phyloP scores from a whole-genome alignment of 495 filamentous ascomycete species.

The Neurospora discreta region DNA sequence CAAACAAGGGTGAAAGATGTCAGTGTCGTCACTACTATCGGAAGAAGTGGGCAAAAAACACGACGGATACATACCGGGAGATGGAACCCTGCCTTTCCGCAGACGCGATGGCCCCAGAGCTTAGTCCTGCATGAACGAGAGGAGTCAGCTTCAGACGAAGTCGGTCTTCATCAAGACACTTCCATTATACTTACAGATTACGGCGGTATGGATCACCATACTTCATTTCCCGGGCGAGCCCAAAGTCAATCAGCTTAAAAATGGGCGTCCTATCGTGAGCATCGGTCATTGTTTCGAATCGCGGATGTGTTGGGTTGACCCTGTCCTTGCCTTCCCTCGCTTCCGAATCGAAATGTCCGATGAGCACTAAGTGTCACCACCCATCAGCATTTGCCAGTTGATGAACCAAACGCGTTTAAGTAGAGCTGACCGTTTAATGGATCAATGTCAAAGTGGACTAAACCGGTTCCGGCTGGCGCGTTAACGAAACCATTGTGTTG shows the following conservation, averaged over 20 bases:
- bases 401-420: background rate
- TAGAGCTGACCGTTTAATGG: background rate
- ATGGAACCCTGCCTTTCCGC: background rate
- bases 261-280: background rate
- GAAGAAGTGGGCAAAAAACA: background rate
- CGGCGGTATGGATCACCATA: background rate
- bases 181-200: background rate
- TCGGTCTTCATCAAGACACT: background rate
- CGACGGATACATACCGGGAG: background rate
- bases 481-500: background rate
- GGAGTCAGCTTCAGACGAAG: background rate
- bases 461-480: background rate
- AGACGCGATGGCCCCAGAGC: background rate
- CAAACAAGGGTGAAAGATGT: background rate
- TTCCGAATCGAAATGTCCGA: background rate
- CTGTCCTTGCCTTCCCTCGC: background rate
- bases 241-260: background rate
- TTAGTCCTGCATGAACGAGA: background rate
- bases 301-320: background rate
- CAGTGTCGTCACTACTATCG: background rate
- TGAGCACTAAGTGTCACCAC: background rate
- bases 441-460: slow-evolving; percentile 5
- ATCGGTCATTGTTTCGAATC: background rate
- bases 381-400: background rate
- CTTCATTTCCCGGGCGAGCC: background rate